phyloP scores from a whole-genome alignment of 805 yeast genomes.

The Metschnikowia vanudenii region DNA sequence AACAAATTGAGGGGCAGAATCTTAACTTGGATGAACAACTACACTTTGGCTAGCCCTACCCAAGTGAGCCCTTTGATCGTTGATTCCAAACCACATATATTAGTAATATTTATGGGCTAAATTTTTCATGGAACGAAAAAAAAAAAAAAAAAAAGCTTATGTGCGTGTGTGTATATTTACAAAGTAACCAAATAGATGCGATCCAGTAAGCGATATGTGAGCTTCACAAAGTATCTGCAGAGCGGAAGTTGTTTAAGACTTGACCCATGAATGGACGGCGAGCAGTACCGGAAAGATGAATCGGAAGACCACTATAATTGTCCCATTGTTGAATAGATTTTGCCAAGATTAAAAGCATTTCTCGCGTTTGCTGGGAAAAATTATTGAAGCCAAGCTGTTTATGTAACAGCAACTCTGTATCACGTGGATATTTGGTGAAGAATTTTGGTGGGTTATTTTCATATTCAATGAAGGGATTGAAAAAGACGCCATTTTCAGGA shows the following conservation, averaged over 20 bases:
- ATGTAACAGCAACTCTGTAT: conserved; percentile 1
- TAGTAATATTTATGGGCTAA: too few species aligned
- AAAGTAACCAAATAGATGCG: too few species aligned
- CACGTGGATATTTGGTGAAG: neutral
- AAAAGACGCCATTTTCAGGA: conserved; percentile 6
- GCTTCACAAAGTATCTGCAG: neutral
- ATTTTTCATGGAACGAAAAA: too few species aligned
- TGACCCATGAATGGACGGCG: conserved; percentile 1
- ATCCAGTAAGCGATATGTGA: neutral
- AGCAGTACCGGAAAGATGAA: conserved; percentile 20
- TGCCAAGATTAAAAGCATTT: conserved; percentile 22
- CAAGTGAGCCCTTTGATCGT: neutral
- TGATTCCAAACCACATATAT: neutral
- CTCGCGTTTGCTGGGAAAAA: conserved; percentile 15
- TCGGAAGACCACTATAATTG: conserved; percentile 20
- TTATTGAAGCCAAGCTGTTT: conserved; percentile 13
- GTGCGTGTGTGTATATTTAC: too few species aligned
- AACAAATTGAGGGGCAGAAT: conserved; percentile 43
- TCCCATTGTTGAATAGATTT: conserved; percentile 31
- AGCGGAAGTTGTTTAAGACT: neutral
- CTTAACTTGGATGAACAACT: conserved; percentile 11
- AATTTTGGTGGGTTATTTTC: neutral
- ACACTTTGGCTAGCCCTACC: conserved; percentile 1
- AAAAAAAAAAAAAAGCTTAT: too few species aligned
- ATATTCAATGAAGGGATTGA: conserved; percentile 17